Conservation (phyloP, 768 basidiomycete genomes). For the Termitomyces sp. region DNA sequence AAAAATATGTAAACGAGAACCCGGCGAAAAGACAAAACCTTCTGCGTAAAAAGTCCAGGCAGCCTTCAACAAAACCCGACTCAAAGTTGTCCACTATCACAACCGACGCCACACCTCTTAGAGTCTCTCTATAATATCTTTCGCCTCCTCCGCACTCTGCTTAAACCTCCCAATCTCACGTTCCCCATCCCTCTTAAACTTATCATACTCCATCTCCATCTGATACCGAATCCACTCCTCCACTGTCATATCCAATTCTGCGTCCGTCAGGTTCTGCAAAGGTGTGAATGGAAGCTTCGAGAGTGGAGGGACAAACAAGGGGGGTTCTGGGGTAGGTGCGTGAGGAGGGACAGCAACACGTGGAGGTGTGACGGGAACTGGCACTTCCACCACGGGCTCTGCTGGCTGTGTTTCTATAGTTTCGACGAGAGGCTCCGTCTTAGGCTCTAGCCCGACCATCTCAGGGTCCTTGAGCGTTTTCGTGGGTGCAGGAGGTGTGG, state of each 20-base stretch:
- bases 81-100: background rate
- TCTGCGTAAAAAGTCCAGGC: background rate
- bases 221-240: conserved; percentile 82
- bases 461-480: conserved; percentile 19
- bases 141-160: conserved; percentile 35
- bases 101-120: conserved; percentile 9
- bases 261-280: conserved; percentile 45
- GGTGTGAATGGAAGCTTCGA: conserved; percentile 41
- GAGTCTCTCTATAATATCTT: conserved; percentile 30
- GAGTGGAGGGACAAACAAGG: conserved; percentile 28
- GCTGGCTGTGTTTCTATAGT: background rate
- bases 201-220: conserved; percentile 62
- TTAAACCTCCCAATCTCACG: conserved; percentile 35
- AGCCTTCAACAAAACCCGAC: background rate
- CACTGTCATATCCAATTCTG: conserved; percentile 72
- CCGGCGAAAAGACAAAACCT: background rate
- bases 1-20: background rate
- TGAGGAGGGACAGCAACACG: conserved; percentile 7
- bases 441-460: conserved; percentile 19
- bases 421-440: background rate
- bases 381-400: background rate
- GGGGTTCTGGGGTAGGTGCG: background rate
- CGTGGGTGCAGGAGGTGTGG: background rate
- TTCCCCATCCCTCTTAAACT: conserved; percentile 40
- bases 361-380: conserved; percentile 8